Evolutionary conservation across 225 moss, liverwort and hornwort species (phyloP).

Genomic region (Bryoerythrophyllum caledonicum): DNA sequence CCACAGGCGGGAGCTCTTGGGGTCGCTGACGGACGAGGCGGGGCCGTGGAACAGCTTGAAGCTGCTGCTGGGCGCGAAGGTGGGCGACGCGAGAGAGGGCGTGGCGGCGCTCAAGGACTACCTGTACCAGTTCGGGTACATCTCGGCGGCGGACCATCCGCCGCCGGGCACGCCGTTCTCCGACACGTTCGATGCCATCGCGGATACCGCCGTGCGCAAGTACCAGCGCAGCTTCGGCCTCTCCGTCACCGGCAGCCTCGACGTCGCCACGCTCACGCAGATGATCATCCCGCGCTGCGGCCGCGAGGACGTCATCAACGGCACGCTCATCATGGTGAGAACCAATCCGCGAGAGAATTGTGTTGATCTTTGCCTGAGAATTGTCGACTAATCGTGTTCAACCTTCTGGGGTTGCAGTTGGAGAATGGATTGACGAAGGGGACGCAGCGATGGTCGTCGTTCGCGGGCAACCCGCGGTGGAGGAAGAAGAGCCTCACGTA

Average conservation of each 20-base stretch:
- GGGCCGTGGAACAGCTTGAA: constrained; percentile 39
- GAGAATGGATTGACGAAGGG: constrained; percentile 16
- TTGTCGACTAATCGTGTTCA: too few relatives aligned
- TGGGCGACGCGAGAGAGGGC: constrained; percentile 31
- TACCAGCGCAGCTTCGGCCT: constrained; percentile 37
- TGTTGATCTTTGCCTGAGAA: too few relatives aligned
- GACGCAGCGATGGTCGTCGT: constrained; percentile 15
- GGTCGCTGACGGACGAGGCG: constrained; percentile 24
- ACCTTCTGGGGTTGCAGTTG: constrained; percentile 31
- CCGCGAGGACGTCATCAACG: constrained; percentile 39
- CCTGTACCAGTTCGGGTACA: constrained; percentile 38
- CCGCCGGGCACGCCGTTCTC: background rate
- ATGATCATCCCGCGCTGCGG: constrained; percentile 45
- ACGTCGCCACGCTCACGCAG: constrained; percentile 34
- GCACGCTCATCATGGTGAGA: constrained; percentile 40
- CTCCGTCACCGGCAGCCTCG: constrained; percentile 22
- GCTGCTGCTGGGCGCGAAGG: constrained; percentile 14
- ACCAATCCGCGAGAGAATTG: too few relatives aligned
- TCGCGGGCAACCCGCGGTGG: constrained; percentile 29
- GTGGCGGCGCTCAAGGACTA: constrained; percentile 31
- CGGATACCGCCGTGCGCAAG: constrained; percentile 16
- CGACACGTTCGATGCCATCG: constrained; percentile 29
- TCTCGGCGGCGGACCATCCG: background rate
- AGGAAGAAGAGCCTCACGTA: constrained; percentile 13
- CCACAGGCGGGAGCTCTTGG: constrained; percentile 3